phyloP scores from a whole-genome alignment of 2,329 filamentous ascomycete genomes.

The Colletotrichum sojae region DNA sequence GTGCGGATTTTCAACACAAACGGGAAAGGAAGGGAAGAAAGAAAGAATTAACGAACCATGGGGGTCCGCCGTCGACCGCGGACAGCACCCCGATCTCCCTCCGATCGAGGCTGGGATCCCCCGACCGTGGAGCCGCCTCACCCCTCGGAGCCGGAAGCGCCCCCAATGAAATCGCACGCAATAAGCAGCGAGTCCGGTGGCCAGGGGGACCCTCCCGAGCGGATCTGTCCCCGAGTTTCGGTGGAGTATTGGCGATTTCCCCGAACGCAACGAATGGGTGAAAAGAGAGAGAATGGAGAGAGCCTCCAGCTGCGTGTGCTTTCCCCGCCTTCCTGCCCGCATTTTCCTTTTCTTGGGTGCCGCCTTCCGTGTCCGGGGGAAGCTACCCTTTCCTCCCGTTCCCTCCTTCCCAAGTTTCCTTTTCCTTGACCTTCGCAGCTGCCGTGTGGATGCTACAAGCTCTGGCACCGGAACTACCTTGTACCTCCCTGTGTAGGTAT shows the following conservation, averaged over 20 bases:
- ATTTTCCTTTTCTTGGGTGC: not conserved
- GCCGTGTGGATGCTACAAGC: too few relatives aligned
- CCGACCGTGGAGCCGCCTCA: conserved; percentile 27
- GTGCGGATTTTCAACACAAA: too few relatives aligned
- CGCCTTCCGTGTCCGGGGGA: not conserved
- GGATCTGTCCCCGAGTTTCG: conserved; percentile 22
- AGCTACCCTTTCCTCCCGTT: not conserved
- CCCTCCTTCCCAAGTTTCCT: not conserved
- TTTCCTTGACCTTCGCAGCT: too few relatives aligned
- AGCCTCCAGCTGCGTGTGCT: not conserved
- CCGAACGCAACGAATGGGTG: not conserved
- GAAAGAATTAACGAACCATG: conserved; percentile 13
- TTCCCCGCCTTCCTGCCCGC: conserved; percentile 11
- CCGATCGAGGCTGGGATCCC: conserved; percentile 25
- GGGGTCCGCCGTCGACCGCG: conserved; percentile 20
- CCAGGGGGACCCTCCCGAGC: conserved; percentile 22
- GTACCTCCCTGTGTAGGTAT: too few relatives aligned
- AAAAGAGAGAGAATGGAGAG: not conserved
- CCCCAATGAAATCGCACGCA: conserved; percentile 29
- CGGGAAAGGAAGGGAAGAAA: conserved; percentile 2
- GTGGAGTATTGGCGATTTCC: conserved; percentile 12
- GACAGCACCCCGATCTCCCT: conserved; percentile 29
- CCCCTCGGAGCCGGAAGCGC: conserved; percentile 1
- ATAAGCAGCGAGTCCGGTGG: conserved; percentile 25
- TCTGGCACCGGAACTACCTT: too few relatives aligned